A percentile compares a stretch with the other conserved stretches of the same genome.
phyloP scores from a whole-genome alignment of 2,329 filamentous ascomycete species.

The Arachnomyces sp. region DNA sequence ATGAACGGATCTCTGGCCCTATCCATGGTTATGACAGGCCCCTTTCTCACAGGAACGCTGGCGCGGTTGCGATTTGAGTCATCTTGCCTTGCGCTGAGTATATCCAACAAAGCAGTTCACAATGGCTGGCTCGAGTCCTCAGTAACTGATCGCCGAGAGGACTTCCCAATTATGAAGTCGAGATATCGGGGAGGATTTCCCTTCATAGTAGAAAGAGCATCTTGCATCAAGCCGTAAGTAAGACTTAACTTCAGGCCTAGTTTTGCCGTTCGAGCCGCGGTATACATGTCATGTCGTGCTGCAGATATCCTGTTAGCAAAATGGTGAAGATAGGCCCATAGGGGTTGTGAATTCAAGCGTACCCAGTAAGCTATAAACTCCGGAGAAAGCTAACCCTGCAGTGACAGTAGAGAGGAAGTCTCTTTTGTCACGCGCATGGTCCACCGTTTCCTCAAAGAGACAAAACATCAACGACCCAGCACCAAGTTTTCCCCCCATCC shows the following conservation, averaged over 20 bases:
- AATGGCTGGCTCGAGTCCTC: slow-evolving; percentile 10
- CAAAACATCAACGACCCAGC: slow-evolving; percentile 71
- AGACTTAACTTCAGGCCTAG: slow-evolving; percentile 72
- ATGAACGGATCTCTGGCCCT: too few species aligned
- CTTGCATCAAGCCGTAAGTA: slow-evolving; percentile 72
- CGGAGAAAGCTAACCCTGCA: slow-evolving; percentile 75
- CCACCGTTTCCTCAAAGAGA: slow-evolving; percentile 74
- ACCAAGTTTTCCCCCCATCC: slow-evolving; percentile 62
- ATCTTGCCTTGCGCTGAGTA: too few species aligned
- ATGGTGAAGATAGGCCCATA: slow-evolving; percentile 2
- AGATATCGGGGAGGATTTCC: slow-evolving; percentile 69
- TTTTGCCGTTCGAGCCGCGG: slow-evolving; percentile 68
- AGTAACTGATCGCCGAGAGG: slow-evolving; percentile 18
- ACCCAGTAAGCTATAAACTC: slow-evolving; percentile 81
- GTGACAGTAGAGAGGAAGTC: slow-evolving; percentile 76
- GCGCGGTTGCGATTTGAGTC: neutral
- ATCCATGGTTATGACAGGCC: too few species aligned
- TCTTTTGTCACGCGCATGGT: slow-evolving; percentile 52
- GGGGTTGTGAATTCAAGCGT: slow-evolving; percentile 29
- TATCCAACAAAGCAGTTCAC: neutral
- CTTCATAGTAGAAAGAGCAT: slow-evolving; percentile 58
- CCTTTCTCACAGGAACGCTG: too few species aligned
- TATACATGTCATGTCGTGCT: slow-evolving; percentile 74
- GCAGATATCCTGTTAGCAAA: slow-evolving; percentile 12
- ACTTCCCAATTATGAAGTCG: slow-evolving; percentile 51